Base-by-base conservation (phyloP, 106 monocot genomes). In the Ottelia alismoides region DNA sequence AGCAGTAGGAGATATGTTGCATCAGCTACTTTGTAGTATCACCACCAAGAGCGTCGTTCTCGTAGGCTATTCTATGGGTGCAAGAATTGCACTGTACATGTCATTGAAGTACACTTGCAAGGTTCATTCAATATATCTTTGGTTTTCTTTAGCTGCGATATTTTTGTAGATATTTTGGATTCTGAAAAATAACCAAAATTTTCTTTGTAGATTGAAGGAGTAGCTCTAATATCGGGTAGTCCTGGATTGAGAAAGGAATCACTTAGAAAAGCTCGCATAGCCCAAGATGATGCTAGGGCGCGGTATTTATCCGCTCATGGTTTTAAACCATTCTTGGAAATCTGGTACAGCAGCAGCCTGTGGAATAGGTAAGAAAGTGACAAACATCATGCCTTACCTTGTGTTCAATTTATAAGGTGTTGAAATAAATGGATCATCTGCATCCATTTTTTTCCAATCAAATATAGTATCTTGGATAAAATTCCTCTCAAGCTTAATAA, bases 41-140 rank as follows among this genome's bases (percentile, higher is more conserved):
- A 81, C 88, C 19, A 60, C 25, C 44, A 67, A 61, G 61, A 45
- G 45, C 23, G 78, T 94, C 25, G 27, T 76, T 48, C 70, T 94
- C 49, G 88, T 94, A 28, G 94, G 94, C 28, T 94, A 94, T 67
- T 94, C 94, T 18, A 71, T 94, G 94, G 94, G 94, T 43, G 94
- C 88, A 52, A 78, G 94, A 51, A 85, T 94, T 66, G 83, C 88
- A 64, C 52, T 94, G 43, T 60, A 84, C 58, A 84, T 94, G 94
- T 76, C 81, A 40, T 45, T 84, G 43, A 88, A 85, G 45, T 78
- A 70, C 63, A 69, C 31, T 22, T 47, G 82, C 18, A 88, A 94
- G 94, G 94, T 94, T 73, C 66, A 30, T 40, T 56, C 10, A 0
- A 52, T 51, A 12, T 0, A 22, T 16, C 40, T 43, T 7, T 7